Conservation (phyloP, 495 filamentous ascomycete genomes). For the Xylaria telfairii region DNA sequence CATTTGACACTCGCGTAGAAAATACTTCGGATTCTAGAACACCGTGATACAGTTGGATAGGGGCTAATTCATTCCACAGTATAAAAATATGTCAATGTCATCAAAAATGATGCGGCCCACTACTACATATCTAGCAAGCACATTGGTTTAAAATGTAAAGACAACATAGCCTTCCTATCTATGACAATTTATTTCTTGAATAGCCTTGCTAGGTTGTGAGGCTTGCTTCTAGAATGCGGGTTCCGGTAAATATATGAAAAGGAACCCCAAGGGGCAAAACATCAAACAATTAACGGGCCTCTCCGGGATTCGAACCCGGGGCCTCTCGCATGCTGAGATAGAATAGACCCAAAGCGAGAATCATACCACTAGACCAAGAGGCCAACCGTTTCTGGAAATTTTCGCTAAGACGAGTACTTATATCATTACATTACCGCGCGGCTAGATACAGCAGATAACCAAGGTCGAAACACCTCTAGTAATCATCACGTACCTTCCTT, state of each 20-base stretch:
- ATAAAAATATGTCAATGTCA: too few relatives aligned
- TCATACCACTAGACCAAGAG: constrained; percentile 28
- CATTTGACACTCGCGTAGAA: neutral
- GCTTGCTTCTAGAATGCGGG: too few relatives aligned
- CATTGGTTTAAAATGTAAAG: too few relatives aligned
- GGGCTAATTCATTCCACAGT: neutral
- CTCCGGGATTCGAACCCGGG: constrained; percentile 28
- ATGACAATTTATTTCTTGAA: too few relatives aligned
- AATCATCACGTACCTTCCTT: too few relatives aligned
- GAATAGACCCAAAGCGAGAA: constrained; percentile 25
- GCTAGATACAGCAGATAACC: too few relatives aligned
- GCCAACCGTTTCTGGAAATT: neutral
- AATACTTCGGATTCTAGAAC: neutral
- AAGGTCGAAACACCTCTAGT: too few relatives aligned
- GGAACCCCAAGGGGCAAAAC: neutral
- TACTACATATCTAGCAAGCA: too few relatives aligned
- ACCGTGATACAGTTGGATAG: neutral
- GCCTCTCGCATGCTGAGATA: constrained; percentile 18
- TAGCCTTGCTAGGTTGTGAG: neutral
- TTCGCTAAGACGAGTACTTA: neutral
- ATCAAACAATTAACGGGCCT: constrained; percentile 3
- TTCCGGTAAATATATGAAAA: neutral
- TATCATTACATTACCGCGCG: neutral
- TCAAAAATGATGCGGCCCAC: too few relatives aligned
- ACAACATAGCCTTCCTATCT: too few relatives aligned